Evolutionary conservation across 768 basidiomycete genomes (phyloP).

Genomic region (Lepiota venenata): DNA sequence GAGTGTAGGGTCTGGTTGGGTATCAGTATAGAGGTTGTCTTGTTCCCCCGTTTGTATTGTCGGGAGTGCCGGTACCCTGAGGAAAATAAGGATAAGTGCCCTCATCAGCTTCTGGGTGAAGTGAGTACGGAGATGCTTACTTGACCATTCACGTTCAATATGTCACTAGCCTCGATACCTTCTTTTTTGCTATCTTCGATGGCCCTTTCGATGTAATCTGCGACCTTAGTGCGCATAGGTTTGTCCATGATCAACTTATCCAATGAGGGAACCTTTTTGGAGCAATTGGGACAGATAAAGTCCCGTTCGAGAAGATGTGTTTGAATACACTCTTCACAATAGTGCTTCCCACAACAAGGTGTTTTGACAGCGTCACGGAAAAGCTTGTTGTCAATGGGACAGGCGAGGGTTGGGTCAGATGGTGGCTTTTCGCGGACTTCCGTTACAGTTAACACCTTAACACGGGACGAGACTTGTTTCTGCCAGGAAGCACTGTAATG

Average conservation of each 20-base stretch:
- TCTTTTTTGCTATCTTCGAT: constrained; percentile 78
- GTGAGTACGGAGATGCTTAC: constrained; percentile 23
- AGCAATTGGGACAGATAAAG: constrained; percentile 90
- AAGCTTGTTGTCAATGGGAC: constrained; percentile 90
- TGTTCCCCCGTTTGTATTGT: constrained; percentile 31
- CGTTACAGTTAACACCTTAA: constrained; percentile 78
- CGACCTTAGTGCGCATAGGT: constrained; percentile 71
- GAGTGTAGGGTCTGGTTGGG: constrained; percentile 53
- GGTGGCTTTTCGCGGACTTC: constrained; percentile 89
- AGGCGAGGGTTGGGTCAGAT: constrained; percentile 73
- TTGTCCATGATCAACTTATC: constrained; percentile 85
- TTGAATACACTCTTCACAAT: constrained; percentile 98
- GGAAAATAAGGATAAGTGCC: background rate
- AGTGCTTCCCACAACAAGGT: constrained; percentile 87
- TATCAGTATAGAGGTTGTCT: constrained; percentile 65
- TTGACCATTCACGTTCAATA: constrained; percentile 27
- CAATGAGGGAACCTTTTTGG: constrained; percentile 81
- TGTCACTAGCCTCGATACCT: constrained; percentile 37
- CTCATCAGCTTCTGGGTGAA: background rate
- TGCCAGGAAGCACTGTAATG: constrained; percentile 84
- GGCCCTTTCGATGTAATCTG: constrained; percentile 77
- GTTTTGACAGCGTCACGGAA: constrained; percentile 94
- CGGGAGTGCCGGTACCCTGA: constrained; percentile 16
- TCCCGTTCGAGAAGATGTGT: constrained; percentile 92
- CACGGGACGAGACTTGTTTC: constrained; percentile 70